A percentile compares a stretch with the other conserved stretches of the same genome.
phyloP scores from a whole-genome alignment of 805 yeast genomes.

The Gaillardinia entomophila region DNA sequence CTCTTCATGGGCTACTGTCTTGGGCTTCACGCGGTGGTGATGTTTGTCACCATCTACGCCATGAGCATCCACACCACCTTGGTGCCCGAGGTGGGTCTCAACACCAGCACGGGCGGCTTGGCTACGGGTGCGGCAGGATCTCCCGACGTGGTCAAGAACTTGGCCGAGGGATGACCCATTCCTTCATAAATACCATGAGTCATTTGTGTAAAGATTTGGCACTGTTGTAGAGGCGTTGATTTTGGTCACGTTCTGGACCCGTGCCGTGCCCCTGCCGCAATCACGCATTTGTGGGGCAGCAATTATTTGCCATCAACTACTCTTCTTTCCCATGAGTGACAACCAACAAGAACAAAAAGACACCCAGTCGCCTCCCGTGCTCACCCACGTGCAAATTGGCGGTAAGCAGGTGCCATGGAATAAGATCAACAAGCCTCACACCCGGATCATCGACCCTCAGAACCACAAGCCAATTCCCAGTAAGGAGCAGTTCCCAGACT shows the following conservation, averaged over 20 bases:
- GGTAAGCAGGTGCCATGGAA: slow-evolving; percentile 33
- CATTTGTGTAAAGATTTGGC: too few species aligned
- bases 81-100: slow-evolving; percentile 43
- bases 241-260: too few species aligned
- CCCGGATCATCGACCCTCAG: slow-evolving; percentile 10
- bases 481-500: slow-evolving; percentile 22
- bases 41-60: slow-evolving; percentile 55
- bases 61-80: slow-evolving; percentile 40
- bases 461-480: slow-evolving; percentile 16
- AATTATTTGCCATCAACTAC: too few species aligned
- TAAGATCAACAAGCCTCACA: slow-evolving; percentile 34
- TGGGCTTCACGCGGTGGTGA: slow-evolving; percentile 68
- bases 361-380: too few species aligned
- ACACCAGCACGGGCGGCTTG: slow-evolving; percentile 35
- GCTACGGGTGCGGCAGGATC: slow-evolving; percentile 13
- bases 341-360: too few species aligned
- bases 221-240: too few species aligned
- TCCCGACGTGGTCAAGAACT: slow-evolving; percentile 1
- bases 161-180: too few species aligned
- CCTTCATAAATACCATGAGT: too few species aligned
- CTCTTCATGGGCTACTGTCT: slow-evolving; percentile 68
- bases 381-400: slow-evolving; percentile 28
- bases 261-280: too few species aligned
- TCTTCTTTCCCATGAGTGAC: too few species aligned
- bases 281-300: too few species aligned